Base-by-base conservation (phyloP, 73 alveolate genomes). In the Paramecium tetraurelia region DNA sequence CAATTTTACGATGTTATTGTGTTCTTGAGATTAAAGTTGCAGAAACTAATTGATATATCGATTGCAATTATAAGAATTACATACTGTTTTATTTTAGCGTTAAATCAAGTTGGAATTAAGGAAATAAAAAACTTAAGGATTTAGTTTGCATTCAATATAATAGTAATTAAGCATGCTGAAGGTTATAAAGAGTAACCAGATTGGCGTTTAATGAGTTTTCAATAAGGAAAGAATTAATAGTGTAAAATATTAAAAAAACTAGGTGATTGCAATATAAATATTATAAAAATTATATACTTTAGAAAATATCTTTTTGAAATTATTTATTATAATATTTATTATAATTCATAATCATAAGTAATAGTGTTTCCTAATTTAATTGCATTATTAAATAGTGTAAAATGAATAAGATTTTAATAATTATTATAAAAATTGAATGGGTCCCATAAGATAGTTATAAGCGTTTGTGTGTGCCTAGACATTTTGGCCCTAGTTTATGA, bases 401-500 rank as follows among this genome's bases (percentile, higher is more conserved):
- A 63, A 11, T 1, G 16, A 22, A 63, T 20, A 63, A 63, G 84
- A 63, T 63, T 12, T 63, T 63, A 31, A 63, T 63, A 63, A 63
- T 63, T 63, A 63, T 63, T 63, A 63, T 63, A 63, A 63, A 63
- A 27, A 63, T 22, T 31, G 3, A 27, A 63, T 63, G 84, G 84
- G 84, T 63, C 84, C 84, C 12, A 63, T 63, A 63, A 63, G 46
- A 33, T 12, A 33, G 46, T 63, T 63, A 33, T 24, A 63, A 63
- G 44, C 84, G 8, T 7, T 63, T 31, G 90, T 80, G 9, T 41
- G 76, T 80, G 70, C 90, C 18, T 46, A 41, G 53, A 41, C 76
- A 38, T 80, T 80, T 80, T 80, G 90, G 90, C 90, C 90, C 14
- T 22, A 22, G n/a, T 80, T 33, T 12, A 80, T 48, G 75, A 48